Conservation (phyloP, 176 grass and related monocot species). For the Pontederia paniculata region DNA sequence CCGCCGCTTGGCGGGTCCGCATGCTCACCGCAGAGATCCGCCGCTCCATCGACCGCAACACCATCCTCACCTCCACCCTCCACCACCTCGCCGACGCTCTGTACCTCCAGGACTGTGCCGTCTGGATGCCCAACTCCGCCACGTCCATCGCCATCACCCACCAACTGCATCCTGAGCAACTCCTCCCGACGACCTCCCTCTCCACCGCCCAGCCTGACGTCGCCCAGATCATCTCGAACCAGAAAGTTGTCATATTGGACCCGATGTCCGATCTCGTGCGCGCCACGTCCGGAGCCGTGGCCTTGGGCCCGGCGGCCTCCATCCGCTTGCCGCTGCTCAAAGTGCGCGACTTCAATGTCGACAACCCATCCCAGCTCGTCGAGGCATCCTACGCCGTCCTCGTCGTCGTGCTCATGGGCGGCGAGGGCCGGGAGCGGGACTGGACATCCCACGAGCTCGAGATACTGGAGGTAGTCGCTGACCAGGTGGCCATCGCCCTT, state of each 20-base stretch:
- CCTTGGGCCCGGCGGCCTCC: background rate
- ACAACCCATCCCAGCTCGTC: background rate
- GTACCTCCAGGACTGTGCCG: background rate
- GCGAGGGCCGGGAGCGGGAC: background rate
- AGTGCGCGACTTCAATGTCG: background rate
- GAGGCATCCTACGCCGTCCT: background rate
- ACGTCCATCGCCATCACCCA: background rate
- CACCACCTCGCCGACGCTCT: background rate
- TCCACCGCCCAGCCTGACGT: background rate
- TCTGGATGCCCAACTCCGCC: conserved; percentile 3
- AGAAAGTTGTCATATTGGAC: background rate
- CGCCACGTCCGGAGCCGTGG: background rate
- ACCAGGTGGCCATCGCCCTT: conserved; percentile 3
- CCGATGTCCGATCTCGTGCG: background rate
- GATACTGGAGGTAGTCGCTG: background rate
- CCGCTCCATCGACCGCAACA: background rate
- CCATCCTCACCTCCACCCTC: conserved; percentile 1
- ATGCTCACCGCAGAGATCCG: conserved; percentile 6
- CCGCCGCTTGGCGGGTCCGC: background rate
- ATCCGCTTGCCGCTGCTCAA: background rate
- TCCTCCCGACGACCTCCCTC: background rate
- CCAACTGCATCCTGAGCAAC: background rate
- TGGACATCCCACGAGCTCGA: conserved; percentile 3
- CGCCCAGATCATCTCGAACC: background rate
- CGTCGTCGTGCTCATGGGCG: background rate